These are phyloP conservation scores for Hyaloperonospora brassicae DNA, from an alignment of 352 stramenopile genomes.

Conservation along the genomic window DNA sequence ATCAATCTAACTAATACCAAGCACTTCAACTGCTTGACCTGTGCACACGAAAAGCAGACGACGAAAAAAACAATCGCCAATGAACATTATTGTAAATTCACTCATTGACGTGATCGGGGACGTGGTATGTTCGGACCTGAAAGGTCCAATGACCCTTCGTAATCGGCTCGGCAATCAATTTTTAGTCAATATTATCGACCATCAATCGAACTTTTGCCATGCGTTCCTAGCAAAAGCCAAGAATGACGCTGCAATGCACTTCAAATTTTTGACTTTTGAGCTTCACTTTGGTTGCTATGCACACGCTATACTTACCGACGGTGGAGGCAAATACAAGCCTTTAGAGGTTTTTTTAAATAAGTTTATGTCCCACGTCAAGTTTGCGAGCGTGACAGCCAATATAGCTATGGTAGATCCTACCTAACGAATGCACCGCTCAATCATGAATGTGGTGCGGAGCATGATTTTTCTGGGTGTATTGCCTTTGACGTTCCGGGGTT, in stretches of 20 bases:
- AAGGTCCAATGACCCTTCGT: background rate
- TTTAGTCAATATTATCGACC: no score
- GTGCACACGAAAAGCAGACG: background rate
- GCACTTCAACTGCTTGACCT: background rate
- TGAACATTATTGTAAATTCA: background rate
- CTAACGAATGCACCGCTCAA: background rate
- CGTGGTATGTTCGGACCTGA: background rate
- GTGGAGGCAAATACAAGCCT: background rate
- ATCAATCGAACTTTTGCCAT: no score
- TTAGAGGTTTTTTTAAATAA: background rate
- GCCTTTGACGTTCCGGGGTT: no score
- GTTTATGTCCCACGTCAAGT: background rate
- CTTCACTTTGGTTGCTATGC: background rate
- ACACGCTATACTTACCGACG: background rate
- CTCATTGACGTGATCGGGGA: background rate
- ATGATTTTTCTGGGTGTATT: no score
- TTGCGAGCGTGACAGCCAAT: constrained; percentile 1
- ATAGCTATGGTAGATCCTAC: constrained; percentile 1
- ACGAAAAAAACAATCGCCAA: background rate
- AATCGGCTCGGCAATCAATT: no score
- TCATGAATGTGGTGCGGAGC: background rate
- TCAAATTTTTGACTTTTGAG: background rate
- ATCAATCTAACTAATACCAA: no score
- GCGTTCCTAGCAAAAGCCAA: no score
- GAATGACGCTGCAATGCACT: background rate